Percentiles rank a stretch among this genome's conserved stretches.
phyloP scores from a whole-genome alignment of 2,329 filamentous ascomycete species.

The Pseudopyricularia cyperi region DNA sequence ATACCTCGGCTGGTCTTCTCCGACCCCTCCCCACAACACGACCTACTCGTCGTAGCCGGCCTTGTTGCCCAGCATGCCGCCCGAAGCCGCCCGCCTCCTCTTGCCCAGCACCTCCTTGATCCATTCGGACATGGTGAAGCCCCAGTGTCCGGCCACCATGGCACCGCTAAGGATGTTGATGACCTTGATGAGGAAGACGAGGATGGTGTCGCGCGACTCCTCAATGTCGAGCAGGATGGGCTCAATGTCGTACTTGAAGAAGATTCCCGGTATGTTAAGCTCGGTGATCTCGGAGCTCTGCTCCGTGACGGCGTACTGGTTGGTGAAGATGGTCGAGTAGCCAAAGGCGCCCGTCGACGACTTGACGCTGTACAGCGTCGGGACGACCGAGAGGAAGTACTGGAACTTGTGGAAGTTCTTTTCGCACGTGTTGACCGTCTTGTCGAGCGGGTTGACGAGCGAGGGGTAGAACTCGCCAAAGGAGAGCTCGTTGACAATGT shows the following conservation, averaged over 20 bases:
- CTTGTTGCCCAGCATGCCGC: slow-evolving; percentile 37
- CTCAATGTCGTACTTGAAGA: slow-evolving; percentile 99
- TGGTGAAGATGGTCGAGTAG: slow-evolving; percentile 64
- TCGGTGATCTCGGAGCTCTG: slow-evolving; percentile 63
- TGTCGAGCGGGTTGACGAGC: slow-evolving; percentile 86
- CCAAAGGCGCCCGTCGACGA: slow-evolving; percentile 21
- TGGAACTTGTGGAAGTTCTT: slow-evolving; percentile 90
- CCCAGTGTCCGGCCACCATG: slow-evolving; percentile 86
- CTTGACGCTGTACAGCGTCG: slow-evolving; percentile 74
- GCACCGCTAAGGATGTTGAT: slow-evolving; percentile 88
- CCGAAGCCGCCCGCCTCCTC: slow-evolving; percentile 28
- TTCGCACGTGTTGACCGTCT: slow-evolving; percentile 65
- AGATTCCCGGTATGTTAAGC: slow-evolving; percentile 70
- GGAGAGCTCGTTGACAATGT: slow-evolving; percentile 89
- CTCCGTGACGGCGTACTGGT: slow-evolving; percentile 95
- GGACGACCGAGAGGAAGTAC: slow-evolving; percentile 92
- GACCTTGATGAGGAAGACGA: slow-evolving; percentile 65
- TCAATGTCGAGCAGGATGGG: slow-evolving; percentile 78
- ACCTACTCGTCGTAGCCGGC: slow-evolving; percentile 9
- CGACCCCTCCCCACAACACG: not conserved
- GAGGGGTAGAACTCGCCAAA: slow-evolving; percentile 96
- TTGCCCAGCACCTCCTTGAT: slow-evolving; percentile 39
- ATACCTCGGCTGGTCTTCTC: slow-evolving; percentile 34
- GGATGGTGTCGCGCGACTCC: slow-evolving; percentile 63
- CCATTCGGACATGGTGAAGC: slow-evolving; percentile 78